phyloP scores from a whole-genome alignment of 176 grass and related monocot species.

The Ananas comosus region DNA sequence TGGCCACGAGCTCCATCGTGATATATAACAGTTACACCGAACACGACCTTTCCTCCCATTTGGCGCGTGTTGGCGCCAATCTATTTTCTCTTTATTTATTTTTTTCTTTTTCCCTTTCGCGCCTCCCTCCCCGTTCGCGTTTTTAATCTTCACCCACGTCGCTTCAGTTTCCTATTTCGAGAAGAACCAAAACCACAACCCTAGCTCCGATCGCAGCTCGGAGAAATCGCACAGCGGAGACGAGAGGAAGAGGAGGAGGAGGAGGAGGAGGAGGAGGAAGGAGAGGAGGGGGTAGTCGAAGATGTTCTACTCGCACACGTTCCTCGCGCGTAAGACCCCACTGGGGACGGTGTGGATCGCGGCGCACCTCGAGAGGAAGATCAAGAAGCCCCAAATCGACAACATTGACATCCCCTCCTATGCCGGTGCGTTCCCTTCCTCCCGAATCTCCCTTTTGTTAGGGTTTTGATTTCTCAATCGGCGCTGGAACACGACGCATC shows the following conservation, averaged over 20 bases:
- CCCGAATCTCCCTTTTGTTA: too few relatives aligned
- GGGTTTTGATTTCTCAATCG: too few relatives aligned
- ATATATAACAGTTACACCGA: too few relatives aligned
- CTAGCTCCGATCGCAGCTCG: too few relatives aligned
- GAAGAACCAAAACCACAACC: neutral
- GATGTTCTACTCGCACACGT: slow-evolving; percentile 91
- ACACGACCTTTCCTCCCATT: too few relatives aligned
- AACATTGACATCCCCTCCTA: slow-evolving; percentile 57
- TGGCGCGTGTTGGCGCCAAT: too few relatives aligned
- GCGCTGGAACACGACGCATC: too few relatives aligned
- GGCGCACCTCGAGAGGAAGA: slow-evolving; percentile 81
- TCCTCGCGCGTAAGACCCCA: slow-evolving; percentile 66
- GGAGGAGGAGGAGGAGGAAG: neutral
- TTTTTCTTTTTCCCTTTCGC: neutral
- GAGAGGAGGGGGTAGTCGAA: neutral
- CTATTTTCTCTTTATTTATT: neutral
- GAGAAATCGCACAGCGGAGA: too few relatives aligned
- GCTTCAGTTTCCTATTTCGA: too few relatives aligned
- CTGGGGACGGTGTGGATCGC: slow-evolving; percentile 79
- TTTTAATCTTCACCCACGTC: neutral
- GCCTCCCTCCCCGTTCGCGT: neutral
- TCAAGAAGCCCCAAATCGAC: slow-evolving; percentile 83
- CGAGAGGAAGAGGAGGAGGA: too few relatives aligned
- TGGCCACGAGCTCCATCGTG: too few relatives aligned
- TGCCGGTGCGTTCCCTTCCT: slow-evolving; percentile 29